These are phyloP conservation scores for Plantago lanceolata DNA, from an alignment of 305 asterid genomes.

Conservation along the genomic window DNA sequence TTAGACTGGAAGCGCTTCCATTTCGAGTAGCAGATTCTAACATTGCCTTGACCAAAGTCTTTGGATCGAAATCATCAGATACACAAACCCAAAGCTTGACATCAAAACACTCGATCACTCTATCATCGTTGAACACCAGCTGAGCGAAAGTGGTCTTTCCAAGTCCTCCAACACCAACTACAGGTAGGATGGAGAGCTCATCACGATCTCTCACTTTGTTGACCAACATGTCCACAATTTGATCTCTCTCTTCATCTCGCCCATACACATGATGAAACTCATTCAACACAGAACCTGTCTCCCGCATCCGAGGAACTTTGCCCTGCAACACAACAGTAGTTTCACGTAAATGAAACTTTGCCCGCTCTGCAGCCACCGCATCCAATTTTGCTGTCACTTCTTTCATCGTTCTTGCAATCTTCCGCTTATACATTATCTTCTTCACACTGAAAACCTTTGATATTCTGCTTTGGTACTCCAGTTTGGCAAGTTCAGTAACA, in stretches of 20 bases:
- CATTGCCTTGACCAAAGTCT: conserved; percentile 3
- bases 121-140: not conserved
- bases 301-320: not conserved
- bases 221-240: conserved; percentile 8
- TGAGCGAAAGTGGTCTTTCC: conserved; percentile 8
- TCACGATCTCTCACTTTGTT: not conserved
- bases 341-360: not conserved
- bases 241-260: conserved; percentile 1
- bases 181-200: not conserved
- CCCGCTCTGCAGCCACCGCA: conserved; percentile 2
- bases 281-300: conserved; percentile 1
- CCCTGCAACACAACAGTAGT: not conserved
- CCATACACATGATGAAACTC: not conserved
- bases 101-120: not conserved
- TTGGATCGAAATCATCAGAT: not conserved
- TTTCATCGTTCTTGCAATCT: not conserved
- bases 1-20: not conserved
- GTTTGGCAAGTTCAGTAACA: not conserved
- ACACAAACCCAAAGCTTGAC: conserved; percentile 1
- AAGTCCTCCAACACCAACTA: conserved; percentile 10
- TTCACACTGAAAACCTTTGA: not conserved
- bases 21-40: not conserved
- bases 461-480: not conserved
- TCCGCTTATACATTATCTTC: not conserved
- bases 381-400: conserved; percentile 1